A percentile compares a stretch with the other conserved stretches of the same genome.
Evolutionary conservation across 306 rosid genomes (phyloP).

Genomic region (Potentilla sterilis): DNA sequence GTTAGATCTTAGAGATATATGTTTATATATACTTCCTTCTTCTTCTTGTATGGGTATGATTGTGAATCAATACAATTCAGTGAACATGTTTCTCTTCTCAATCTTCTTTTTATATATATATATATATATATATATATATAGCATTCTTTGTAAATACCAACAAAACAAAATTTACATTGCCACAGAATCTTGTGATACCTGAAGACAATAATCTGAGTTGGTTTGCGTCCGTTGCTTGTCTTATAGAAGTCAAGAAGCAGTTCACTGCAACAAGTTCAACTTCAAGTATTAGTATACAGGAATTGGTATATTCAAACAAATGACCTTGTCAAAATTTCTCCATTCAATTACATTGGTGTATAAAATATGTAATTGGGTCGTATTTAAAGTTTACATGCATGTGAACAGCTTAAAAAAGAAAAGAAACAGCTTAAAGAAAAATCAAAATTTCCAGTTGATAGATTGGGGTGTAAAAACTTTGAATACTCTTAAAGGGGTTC

Average conservation of each 20-base stretch:
- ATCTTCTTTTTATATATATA: too few relatives aligned
- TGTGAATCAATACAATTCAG: too few relatives aligned
- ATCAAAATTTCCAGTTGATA: neutral
- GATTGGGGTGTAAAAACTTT: neutral
- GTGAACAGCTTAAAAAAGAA: too few relatives aligned
- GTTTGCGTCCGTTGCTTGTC: conserved; percentile 58
- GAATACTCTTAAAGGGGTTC: neutral
- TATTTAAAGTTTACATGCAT: neutral
- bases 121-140: too few relatives aligned
- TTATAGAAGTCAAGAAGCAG: conserved; percentile 76
- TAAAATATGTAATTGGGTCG: neutral
- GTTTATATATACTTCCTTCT: too few relatives aligned
- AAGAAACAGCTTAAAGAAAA: neutral
- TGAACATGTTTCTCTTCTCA: too few relatives aligned
- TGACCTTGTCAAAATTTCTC: neutral
- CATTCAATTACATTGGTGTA: neutral
- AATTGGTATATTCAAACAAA: conserved; percentile 9
- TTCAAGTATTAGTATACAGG: conserved; percentile 3
- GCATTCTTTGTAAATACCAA: neutral
- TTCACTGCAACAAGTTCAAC: conserved; percentile 58
- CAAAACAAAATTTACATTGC: too few relatives aligned
- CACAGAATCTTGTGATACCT: conserved; percentile 46
- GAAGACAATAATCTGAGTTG: conserved; percentile 83
- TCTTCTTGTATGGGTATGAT: too few relatives aligned
- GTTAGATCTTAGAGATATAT: too few relatives aligned